phyloP scores from a whole-genome alignment of 345 rosid genomes.

The Moringa oleifera region DNA sequence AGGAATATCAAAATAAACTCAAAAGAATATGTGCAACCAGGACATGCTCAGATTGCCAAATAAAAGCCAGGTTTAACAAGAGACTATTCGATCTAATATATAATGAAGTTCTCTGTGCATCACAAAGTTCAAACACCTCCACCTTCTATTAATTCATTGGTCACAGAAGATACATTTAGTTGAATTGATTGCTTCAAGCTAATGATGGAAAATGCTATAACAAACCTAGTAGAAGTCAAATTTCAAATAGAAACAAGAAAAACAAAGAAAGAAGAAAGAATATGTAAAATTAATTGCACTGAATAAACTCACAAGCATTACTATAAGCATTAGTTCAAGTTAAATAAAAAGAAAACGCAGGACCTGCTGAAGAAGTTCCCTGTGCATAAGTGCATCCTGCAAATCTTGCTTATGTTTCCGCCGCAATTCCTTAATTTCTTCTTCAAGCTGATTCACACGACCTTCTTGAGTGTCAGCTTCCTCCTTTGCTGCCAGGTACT shows the following conservation, averaged over 20 bases:
- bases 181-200: too few species aligned
- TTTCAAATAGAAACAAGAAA: not conserved
- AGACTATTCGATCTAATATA: too few species aligned
- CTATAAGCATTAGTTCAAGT: not conserved
- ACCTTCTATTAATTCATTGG: too few species aligned
- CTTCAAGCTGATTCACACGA: slow-evolving; percentile 84
- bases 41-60: not conserved
- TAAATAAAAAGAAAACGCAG: slow-evolving; percentile 10
- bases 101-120: too few species aligned
- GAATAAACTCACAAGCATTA: not conserved
- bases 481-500: slow-evolving; percentile 94
- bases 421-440: slow-evolving; percentile 73
- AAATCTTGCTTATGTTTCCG: slow-evolving; percentile 85
- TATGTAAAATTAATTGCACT: not conserved
- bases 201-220: too few species aligned
- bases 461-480: slow-evolving; percentile 95
- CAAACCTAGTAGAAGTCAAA: not conserved
- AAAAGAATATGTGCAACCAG: not conserved
- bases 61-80: too few species aligned
- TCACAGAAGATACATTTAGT: too few species aligned
- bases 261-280: not conserved
- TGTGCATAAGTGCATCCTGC: slow-evolving; percentile 70
- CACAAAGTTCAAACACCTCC: too few species aligned
- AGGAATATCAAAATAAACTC: not conserved
- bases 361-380: slow-evolving; percentile 89